Evolutionary conservation across 176 grass and related monocot genomes (phyloP).

Genomic region (Puccinellia tenuiflora): DNA sequence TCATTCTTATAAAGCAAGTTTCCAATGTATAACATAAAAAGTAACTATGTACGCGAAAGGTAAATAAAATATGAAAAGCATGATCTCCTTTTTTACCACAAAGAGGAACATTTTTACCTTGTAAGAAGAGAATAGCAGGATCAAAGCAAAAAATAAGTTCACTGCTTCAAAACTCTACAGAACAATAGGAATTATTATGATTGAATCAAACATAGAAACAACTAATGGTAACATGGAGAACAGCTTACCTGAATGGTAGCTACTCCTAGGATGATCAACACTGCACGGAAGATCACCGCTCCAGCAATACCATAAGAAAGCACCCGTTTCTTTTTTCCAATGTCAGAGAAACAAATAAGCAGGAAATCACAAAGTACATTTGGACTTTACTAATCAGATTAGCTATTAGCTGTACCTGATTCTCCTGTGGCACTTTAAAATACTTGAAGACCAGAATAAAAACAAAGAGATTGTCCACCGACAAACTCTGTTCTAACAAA

Average conservation of each 20-base stretch:
- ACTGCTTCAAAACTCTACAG: conserved; percentile 92
- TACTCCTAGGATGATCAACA: conserved; percentile 76
- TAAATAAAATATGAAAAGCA: conserved; percentile 10
- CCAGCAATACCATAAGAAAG: conserved; percentile 99
- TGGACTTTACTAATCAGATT: background rate
- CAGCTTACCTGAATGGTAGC: conserved; percentile 76
- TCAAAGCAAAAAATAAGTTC: conserved; percentile 79
- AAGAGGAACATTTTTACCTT: conserved; percentile 55
- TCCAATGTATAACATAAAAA: background rate
- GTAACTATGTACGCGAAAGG: background rate
- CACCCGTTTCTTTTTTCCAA: conserved; percentile 62
- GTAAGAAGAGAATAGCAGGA: conserved; percentile 91
- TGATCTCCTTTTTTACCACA: background rate
- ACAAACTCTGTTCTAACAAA: conserved; percentile 95
- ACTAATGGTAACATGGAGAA: conserved; percentile 6
- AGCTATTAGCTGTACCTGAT: conserved; percentile 55
- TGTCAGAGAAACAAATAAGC: conserved; percentile 24
- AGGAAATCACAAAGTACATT: conserved; percentile 20
- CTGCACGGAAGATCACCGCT: conserved; percentile 75
- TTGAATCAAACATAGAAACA: background rate
- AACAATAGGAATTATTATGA: conserved; percentile 26
- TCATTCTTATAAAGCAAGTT: conserved; percentile 16
- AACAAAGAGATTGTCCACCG: conserved; percentile 99
- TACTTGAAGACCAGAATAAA: conserved; percentile 94
- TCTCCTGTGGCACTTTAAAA: conserved; percentile 82